phyloP scores from a whole-genome alignment of 352 stramenopile species.

The Phytophthora sp. region DNA sequence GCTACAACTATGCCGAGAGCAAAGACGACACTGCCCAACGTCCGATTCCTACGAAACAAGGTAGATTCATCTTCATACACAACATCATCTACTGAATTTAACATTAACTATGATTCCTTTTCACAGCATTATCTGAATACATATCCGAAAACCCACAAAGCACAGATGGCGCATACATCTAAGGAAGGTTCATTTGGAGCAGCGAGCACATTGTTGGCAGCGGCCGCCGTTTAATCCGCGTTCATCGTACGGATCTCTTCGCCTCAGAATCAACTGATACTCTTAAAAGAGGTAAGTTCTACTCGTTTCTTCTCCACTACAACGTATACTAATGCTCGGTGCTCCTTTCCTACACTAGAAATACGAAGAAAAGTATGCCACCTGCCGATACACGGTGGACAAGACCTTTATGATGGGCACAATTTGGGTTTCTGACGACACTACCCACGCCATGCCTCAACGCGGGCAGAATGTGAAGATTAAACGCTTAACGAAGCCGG shows the following conservation, averaged over 20 bases:
- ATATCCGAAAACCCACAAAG: background rate
- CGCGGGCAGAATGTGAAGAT: background rate
- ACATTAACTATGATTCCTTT: no score
- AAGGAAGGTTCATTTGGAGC: constrained; percentile 2
- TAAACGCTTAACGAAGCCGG: background rate
- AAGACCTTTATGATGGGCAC: background rate
- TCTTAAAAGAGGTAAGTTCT: background rate
- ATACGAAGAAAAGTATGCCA: background rate
- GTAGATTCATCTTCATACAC: no score
- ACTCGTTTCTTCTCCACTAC: no score
- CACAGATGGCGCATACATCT: constrained; percentile 1
- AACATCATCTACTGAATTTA: no score
- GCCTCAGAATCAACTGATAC: background rate
- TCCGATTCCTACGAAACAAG: background rate
- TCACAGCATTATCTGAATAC: background rate
- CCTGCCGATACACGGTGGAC: background rate
- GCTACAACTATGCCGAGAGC: background rate
- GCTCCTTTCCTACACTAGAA: no score
- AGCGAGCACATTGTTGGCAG: background rate
- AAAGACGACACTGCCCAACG: no score
- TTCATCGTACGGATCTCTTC: background rate
- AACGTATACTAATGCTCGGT: no score
- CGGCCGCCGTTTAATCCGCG: background rate
- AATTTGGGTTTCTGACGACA: background rate
- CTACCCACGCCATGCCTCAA: background rate